Evolutionary conservation across 2,329 filamentous ascomycete species (phyloP), one percentile per base, ranked within the genome.

Genomic region (Parastagonospora avenae): DNA sequence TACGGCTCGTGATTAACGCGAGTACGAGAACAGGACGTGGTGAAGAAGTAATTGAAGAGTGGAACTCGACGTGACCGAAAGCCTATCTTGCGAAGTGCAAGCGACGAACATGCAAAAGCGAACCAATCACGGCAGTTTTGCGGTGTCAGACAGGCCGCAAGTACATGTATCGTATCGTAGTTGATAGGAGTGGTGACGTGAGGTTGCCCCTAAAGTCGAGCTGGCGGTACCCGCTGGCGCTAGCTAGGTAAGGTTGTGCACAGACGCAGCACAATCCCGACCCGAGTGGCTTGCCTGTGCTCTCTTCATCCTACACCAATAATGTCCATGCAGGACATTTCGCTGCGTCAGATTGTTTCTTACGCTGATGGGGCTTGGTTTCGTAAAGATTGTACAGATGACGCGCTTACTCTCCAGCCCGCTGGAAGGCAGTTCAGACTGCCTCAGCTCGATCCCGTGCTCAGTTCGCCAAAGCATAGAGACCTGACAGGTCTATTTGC

Each of bases 401-500:
- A 47, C 36, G 44, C 52, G 57, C 60, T 64, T 52, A 57, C 55
- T 43, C 37, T 48, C 53, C 42, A 51, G 41, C 42, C 52, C 46
- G 52, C 49, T 51, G 45, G 53, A 38, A 36, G 42, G 48, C 50
- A 46, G 28, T 11, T 19, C 15, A 32, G 9, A 12, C 40, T 44
- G 46, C 37, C 48, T 48, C 60, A 55, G 59, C 56, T 62, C 55
- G 55, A 56, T 48, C 55, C 48, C 49, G 46, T 48, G 52, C 42
- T 58, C 46, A 52, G 46, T 42, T 43, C 39, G 54, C 42, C 48
- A 48, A 46, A 52, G 46, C 47, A 47, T 24, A 24, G 41, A 48
- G 49, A 58, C 43, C 42, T 52, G 46, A 48, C 40, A 54, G 56
- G 43, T 48, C 56, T 60, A 57, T 58, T 56, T 55, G 57, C 57